Base-by-base conservation (phyloP, 1,284 basidiomycete genomes). In the Apiotrichum siamense region DNA sequence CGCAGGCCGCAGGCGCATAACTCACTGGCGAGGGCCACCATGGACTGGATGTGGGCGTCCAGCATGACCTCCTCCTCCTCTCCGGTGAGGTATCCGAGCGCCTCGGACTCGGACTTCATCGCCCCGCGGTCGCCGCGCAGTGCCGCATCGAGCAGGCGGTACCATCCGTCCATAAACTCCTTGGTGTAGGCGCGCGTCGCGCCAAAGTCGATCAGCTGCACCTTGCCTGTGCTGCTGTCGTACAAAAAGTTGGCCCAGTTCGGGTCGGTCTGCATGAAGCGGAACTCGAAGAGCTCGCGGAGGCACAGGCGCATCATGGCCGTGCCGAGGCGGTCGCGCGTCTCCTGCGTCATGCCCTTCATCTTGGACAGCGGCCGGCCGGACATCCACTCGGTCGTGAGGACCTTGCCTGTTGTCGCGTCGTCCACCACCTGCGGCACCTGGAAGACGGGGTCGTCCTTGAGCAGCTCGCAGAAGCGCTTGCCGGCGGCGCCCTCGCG, bases 201-300 rank as follows among this genome's bases (percentile, higher is more conserved):
- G 23, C 94, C 96, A 63, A 98, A 97, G 74, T 99, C 94, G 53
- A 98, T 88, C 20, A 99, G 78, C 63, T 91, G 88, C 45, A 97
- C 78, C 82, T 60, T 87, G 58, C 52, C 58, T 20, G 35, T 37
- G 7, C 26, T 35, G 10, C 58, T 66, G 72, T 93, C 87, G 83
- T 86, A 97, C 25, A 99, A 76, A 76, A 98, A 98, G 72, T 97
- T 98, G 21, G 88, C 88, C 88, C 89, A 97, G 68, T 99, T 98
- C 1, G 96, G 94, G 72, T 98, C 94, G 0, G 94, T 98, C 73
- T 98, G 96, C 96, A 98, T 97, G 41, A 87, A 77, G 23, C 88
- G 79, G 76, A 93, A 96, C 52, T 84, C 78, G 74, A 97, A 96
- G 13, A 97, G 81, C 69, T 98, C 94, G 51, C 81, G 83, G 36